Conservation (phyloP, 768 basidiomycete genomes). For the Lentinula detonsa region DNA sequence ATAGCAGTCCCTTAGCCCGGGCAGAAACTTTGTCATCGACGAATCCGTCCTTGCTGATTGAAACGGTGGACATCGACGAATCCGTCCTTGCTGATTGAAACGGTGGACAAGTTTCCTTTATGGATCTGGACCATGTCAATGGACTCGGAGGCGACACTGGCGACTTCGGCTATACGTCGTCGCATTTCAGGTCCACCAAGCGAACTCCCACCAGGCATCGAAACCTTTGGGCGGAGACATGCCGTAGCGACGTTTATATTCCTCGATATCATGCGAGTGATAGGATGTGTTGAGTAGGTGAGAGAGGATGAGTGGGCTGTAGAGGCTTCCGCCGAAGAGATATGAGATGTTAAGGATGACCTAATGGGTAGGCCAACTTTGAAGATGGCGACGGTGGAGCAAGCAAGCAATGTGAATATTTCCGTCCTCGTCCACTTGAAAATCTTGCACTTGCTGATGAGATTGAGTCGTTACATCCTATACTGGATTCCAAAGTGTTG, state of each 20-base stretch:
- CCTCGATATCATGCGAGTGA: constrained; percentile 76
- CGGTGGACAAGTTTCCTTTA: constrained; percentile 53
- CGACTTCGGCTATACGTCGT: neutral
- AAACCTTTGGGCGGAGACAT: constrained; percentile 86
- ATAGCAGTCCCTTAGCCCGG: constrained; percentile 65
- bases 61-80: too few species aligned
- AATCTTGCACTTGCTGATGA: constrained; percentile 91
- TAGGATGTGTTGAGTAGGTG: constrained; percentile 52
- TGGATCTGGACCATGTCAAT: constrained; percentile 80
- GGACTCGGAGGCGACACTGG: constrained; percentile 58
- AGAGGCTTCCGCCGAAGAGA: constrained; percentile 9
- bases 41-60: constrained; percentile 47
- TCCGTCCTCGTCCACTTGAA: constrained; percentile 80
- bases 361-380: neutral
- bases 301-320: constrained; percentile 8
- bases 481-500: constrained; percentile 87
- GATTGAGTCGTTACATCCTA: constrained; percentile 84
- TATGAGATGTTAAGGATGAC: constrained; percentile 8
- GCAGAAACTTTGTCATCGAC: constrained; percentile 68
- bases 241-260: constrained; percentile 75
- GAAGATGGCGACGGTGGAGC: neutral
- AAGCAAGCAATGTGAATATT: constrained; percentile 52
- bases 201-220: constrained; percentile 85
- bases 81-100: too few species aligned
- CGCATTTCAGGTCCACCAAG: constrained; percentile 15